A percentile compares a stretch with the other conserved stretches of the same genome.
Evolutionary conservation across 2,329 filamentous ascomycete genomes (phyloP).

Genomic region (Calonectria pseudoturangicola): DNA sequence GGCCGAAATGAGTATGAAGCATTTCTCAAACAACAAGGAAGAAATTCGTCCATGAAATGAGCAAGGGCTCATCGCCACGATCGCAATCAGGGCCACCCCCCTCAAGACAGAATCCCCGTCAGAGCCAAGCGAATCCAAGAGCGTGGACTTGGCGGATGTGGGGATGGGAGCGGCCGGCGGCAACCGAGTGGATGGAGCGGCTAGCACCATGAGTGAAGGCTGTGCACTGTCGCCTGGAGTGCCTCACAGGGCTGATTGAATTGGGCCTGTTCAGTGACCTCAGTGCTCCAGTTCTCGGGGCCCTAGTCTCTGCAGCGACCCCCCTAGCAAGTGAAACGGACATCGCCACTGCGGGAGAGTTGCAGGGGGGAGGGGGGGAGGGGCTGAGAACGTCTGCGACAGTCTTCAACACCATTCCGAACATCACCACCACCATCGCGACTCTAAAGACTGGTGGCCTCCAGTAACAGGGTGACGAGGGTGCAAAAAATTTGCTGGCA

Average conservation of each 20-base stretch:
- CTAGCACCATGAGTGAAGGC: slow-evolving; percentile 20
- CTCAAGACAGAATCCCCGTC: not conserved
- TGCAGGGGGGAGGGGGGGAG: slow-evolving; percentile 26
- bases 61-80: slow-evolving; percentile 15
- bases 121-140: slow-evolving; percentile 3
- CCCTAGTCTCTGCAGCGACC: not conserved
- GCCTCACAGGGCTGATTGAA: slow-evolving; percentile 42
- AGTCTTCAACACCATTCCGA: slow-evolving; percentile 33
- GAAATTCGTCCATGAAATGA: slow-evolving; percentile 20
- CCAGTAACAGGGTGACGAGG: slow-evolving; percentile 9
- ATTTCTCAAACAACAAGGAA: not conserved
- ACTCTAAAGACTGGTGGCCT: not conserved
- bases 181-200: slow-evolving; percentile 16
- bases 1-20: slow-evolving; percentile 1
- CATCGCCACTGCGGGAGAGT: slow-evolving; percentile 34
- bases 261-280: slow-evolving; percentile 10
- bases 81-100: slow-evolving; percentile 3
- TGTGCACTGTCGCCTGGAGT: slow-evolving; percentile 30
- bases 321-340: slow-evolving; percentile 26
- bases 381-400: slow-evolving; percentile 14
- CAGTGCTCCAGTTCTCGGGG: not conserved
- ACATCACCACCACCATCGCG: slow-evolving; percentile 24
- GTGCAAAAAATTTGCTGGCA: not conserved
- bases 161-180: slow-evolving; percentile 28
- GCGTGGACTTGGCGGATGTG: not conserved